Conservation (phyloP, 495 filamentous ascomycete genomes). For the Neohortaea acidophila region DNA sequence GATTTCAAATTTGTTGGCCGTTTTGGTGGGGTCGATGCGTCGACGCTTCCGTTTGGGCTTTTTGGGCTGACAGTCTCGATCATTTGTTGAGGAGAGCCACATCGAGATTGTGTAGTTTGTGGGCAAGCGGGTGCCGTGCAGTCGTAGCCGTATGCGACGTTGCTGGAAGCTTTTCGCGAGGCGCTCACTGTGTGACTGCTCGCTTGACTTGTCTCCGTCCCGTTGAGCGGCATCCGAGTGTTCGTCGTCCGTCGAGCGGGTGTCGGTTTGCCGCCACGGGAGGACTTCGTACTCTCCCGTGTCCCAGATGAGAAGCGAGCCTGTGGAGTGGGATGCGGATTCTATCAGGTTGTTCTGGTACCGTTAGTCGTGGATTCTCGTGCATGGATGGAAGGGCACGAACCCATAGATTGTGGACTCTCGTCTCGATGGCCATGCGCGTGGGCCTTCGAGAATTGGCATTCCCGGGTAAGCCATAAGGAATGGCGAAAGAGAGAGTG, state of each 20-base stretch:
- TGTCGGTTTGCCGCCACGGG: constrained; percentile 25
- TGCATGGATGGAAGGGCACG: constrained; percentile 13
- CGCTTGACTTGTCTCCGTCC: background rate
- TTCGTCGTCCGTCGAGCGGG: constrained; percentile 34
- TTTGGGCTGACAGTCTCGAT: constrained; percentile 18
- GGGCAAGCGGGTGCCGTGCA: constrained; percentile 45
- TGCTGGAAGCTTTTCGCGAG: constrained; percentile 39
- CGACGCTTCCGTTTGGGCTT: constrained; percentile 15
- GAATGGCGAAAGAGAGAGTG: constrained; percentile 47
- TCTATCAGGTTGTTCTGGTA: constrained; percentile 51
- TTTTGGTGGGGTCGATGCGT: constrained; percentile 10
- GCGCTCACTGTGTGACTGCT: constrained; percentile 39
- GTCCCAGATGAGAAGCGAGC: constrained; percentile 56
- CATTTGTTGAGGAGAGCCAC: constrained; percentile 37
- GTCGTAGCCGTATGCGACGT: constrained; percentile 45
- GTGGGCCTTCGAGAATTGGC: constrained; percentile 41
- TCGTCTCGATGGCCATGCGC: constrained; percentile 51
- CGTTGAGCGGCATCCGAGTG: constrained; percentile 17
- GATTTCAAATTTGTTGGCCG: too few relatives aligned
- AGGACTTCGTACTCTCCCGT: constrained; percentile 50
- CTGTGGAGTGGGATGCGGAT: constrained; percentile 41
- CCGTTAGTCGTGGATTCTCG: constrained; percentile 4
- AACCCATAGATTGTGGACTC: constrained; percentile 53
- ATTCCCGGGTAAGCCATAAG: constrained; percentile 52
- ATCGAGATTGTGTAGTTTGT: constrained; percentile 41